These are phyloP conservation scores for Balansia obtecta DNA, from an alignment of 2,329 filamentous ascomycete species.

Conservation along the genomic window DNA sequence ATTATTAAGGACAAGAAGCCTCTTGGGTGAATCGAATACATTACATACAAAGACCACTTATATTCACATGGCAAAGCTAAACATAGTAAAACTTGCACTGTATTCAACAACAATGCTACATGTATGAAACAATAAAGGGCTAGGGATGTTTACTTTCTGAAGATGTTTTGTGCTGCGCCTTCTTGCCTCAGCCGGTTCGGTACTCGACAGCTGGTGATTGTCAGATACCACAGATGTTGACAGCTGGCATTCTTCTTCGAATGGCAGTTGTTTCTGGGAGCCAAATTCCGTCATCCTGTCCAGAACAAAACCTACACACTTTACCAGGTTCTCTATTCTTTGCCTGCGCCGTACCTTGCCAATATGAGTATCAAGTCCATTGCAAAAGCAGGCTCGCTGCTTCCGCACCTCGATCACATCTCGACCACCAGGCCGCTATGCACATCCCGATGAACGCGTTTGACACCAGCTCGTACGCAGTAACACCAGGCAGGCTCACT, in stretches of 20 bases:
- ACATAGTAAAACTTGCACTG: no score
- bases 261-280: background rate
- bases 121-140: no score
- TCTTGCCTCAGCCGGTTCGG: background rate
- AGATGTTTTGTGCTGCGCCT: background rate
- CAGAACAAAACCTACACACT: background rate
- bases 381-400: background rate
- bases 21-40: no score
- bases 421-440: background rate
- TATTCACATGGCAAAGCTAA: no score
- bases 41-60: no score
- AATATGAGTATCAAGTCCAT: background rate
- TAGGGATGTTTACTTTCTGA: no score
- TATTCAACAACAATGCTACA: no score
- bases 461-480: conserved; percentile 1
- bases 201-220: background rate
- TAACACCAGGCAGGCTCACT: background rate
- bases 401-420: background rate
- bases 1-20: no score
- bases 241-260: background rate
- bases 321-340: background rate
- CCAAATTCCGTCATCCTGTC: no score
- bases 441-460: background rate
- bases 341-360: background rate
- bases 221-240: background rate